Evolutionary conservation across 768 basidiomycete species (phyloP).

Genomic region (Boletus huronensis): DNA sequence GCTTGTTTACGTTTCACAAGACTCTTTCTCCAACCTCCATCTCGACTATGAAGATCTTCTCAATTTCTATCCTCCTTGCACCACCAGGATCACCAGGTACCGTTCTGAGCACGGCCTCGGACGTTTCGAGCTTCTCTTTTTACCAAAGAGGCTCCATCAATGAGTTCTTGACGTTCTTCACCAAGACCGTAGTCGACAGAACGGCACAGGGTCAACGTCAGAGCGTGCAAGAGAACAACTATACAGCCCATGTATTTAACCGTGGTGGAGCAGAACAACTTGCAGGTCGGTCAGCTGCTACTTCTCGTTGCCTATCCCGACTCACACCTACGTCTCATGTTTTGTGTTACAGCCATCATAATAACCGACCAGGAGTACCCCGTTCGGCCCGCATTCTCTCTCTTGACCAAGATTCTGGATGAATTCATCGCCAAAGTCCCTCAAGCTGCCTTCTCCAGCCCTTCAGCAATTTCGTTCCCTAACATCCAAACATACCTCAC

Average conservation of each 20-base stretch:
- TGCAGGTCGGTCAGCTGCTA: constrained; percentile 54
- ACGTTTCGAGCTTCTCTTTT: constrained; percentile 90
- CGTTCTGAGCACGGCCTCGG: constrained; percentile 64
- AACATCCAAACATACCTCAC: constrained; percentile 72
- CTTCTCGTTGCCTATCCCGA: neutral
- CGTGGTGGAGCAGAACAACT: constrained; percentile 82
- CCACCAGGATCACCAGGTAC: constrained; percentile 62
- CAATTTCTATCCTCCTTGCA: constrained; percentile 69
- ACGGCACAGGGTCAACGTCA: constrained; percentile 87
- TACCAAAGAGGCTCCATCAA: constrained; percentile 84
- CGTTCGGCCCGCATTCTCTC: constrained; percentile 92
- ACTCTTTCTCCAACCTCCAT: constrained; percentile 12
- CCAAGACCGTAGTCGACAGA: constrained; percentile 87
- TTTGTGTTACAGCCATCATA: constrained; percentile 62
- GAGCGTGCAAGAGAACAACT: constrained; percentile 90
- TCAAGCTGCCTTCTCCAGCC: constrained; percentile 61
- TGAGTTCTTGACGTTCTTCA: constrained; percentile 94
- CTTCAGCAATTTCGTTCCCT: constrained; percentile 70
- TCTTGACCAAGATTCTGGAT: constrained; percentile 89
- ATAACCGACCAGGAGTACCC: constrained; percentile 97
- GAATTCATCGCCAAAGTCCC: constrained; percentile 85
- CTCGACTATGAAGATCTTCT: constrained; percentile 78
- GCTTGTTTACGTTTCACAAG: constrained; percentile 3
- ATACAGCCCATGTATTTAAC: constrained; percentile 92
- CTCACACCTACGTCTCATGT: constrained; percentile 4